These are phyloP conservation scores for Perkinsus olseni DNA, from an alignment of 169 alveolate species.

Conservation along the genomic window DNA sequence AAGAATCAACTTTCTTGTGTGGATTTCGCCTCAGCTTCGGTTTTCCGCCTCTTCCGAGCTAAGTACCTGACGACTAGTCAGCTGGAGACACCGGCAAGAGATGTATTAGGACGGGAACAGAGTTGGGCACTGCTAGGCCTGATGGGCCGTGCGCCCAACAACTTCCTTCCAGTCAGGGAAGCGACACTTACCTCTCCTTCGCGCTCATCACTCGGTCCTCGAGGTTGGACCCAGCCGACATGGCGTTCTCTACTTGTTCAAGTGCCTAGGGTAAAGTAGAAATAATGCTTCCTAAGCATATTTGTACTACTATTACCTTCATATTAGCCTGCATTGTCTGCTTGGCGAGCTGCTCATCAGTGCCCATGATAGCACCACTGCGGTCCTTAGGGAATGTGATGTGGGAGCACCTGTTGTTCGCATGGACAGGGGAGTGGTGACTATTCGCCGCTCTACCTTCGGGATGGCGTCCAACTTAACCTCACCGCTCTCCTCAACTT, in stretches of 20 bases:
- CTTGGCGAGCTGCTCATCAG: neutral
- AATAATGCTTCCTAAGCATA: too few species aligned
- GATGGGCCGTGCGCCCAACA: too few species aligned
- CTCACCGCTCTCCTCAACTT: neutral
- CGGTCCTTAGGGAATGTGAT: neutral
- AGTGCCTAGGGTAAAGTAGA: neutral
- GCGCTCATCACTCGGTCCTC: neutral
- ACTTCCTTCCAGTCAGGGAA: neutral
- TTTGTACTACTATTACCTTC: neutral
- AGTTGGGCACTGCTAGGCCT: too few species aligned
- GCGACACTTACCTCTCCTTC: neutral
- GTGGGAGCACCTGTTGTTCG: neutral
- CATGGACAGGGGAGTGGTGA: too few species aligned
- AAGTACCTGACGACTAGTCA: too few species aligned
- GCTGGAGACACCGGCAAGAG: too few species aligned
- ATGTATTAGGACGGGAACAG: too few species aligned
- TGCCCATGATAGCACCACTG: neutral
- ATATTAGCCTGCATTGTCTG: neutral
- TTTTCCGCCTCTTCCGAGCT: neutral
- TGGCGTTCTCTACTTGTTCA: neutral
- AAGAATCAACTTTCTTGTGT: neutral
- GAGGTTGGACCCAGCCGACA: neutral
- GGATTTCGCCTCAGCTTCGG: neutral
- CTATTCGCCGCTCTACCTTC: neutral
- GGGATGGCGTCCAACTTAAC: neutral